phyloP scores from a whole-genome alignment of 23 red algal genomes.

The Gracilaria caudata region DNA sequence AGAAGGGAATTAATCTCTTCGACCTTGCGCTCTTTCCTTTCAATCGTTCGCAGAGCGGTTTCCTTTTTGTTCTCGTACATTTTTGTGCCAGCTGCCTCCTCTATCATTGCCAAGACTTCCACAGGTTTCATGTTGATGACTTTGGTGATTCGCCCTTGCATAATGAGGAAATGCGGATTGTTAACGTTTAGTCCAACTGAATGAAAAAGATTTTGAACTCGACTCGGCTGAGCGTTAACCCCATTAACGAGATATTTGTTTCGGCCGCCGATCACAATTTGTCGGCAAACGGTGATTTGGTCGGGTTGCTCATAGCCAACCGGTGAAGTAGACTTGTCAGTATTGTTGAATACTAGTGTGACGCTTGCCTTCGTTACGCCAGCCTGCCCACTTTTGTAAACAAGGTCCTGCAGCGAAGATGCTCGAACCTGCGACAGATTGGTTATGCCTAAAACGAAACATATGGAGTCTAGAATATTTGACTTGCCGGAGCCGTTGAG shows the following conservation, averaged over 20 bases:
- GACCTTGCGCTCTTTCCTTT: slow-evolving; percentile 95
- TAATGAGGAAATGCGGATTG: slow-evolving; percentile 99
- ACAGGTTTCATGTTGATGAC: slow-evolving; percentile 98
- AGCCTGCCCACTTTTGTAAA: slow-evolving; percentile 97
- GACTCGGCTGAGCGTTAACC: slow-evolving; percentile 84
- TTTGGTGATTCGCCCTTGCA: slow-evolving; percentile 99
- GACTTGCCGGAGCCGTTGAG: slow-evolving; percentile 97
- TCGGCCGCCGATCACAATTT: slow-evolving; percentile 89
- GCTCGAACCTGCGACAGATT: slow-evolving; percentile 92
- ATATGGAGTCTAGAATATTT: slow-evolving; percentile 97
- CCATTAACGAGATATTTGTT: slow-evolving; percentile 99
- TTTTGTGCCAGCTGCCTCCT: slow-evolving; percentile 97
- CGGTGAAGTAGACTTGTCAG: slow-evolving; percentile 67
- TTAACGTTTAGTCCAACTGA: slow-evolving; percentile 99
- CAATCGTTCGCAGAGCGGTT: slow-evolving; percentile 87
- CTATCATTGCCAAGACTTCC: slow-evolving; percentile 92
- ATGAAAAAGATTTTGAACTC: slow-evolving; percentile 96
- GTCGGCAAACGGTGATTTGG: slow-evolving; percentile 83
- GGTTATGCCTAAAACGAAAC: slow-evolving; percentile 98
- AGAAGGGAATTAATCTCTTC: slow-evolving; percentile 97
- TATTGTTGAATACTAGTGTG: slow-evolving; percentile 96
- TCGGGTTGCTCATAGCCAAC: slow-evolving; percentile 89
- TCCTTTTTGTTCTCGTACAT: slow-evolving; percentile 99
- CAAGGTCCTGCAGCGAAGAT: slow-evolving; percentile 88
- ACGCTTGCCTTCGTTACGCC: slow-evolving; percentile 89